Base-by-base conservation (phyloP, 1,139 yeast genomes). In the Saccharomyces hybrid region DNA sequence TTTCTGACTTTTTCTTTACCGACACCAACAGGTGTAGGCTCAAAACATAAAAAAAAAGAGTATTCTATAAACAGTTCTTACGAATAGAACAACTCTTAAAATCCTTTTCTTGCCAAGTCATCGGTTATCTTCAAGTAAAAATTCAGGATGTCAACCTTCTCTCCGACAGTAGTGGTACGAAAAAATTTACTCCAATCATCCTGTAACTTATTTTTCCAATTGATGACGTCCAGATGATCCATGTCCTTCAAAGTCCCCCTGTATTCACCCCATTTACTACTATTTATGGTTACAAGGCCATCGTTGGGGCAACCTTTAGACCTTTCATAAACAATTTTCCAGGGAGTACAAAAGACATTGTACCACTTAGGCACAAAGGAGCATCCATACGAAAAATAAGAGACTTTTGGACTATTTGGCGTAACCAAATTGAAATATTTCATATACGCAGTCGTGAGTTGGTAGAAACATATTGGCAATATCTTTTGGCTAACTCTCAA, bases 371-470 rank as follows among this genome's bases (percentile, higher is more conserved):
- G 96, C 11, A 66, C 63, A 69, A 84, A 85, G 38, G 76, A 72
- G 0, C 96, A 93, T 0, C 96, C 97, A 66, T 87, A 89, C 46
- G 96, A 88, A 68, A 84, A 86, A 68, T 90, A 90, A 11, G 76
- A 68, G 1, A 89, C 96, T 0, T 69, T 63, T 0, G 88, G 85
- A 60, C 80, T 82, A 68, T 89, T 76, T 4, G 62, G 64, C 0
- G 84, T 76, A 4, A 66, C 60, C 16, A 71, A 54, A 66, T 89
- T 89, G 69, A 88, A 86, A 14, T 69, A 61, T 58, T 66, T 62
- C 76, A 86, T 74, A 59, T 76, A 76, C 0, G 63, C 56, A 0
- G 89, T 81, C 0, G 96, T 85, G 54, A 90, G 65, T 61, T 86
- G 86, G 46, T 74, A 75, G 3, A 86, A 58, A 69, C 84, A 70